Percentiles rank a stretch among this genome's conserved stretches.
These are phyloP conservation scores for Mortierella antarctica DNA, from an alignment of 192 early-diverging fungal genomes.

Conservation along the genomic window DNA sequence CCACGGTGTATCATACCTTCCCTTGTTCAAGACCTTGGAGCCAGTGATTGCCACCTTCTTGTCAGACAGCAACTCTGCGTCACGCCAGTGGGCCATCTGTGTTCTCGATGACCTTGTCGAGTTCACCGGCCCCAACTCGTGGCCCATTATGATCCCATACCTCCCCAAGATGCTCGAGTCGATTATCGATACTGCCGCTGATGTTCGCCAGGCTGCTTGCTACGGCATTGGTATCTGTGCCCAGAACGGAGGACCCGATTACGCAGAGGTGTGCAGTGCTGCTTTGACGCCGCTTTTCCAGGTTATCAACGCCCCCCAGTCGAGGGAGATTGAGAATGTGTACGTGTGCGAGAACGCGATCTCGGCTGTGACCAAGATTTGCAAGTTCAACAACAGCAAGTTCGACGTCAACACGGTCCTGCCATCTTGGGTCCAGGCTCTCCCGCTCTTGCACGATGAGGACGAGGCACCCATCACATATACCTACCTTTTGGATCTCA, in stretches of 20 bases:
- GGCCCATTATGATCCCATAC: slow-evolving; percentile 72
- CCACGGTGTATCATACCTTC: slow-evolving; percentile 78
- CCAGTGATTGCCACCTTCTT: slow-evolving; percentile 77
- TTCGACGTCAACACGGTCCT: slow-evolving; percentile 71
- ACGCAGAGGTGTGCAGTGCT: slow-evolving; percentile 75
- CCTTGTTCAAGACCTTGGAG: slow-evolving; percentile 84
- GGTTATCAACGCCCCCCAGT: slow-evolving; percentile 69
- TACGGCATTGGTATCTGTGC: slow-evolving; percentile 96
- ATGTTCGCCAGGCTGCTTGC: slow-evolving; percentile 93
- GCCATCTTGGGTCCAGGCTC: slow-evolving; percentile 77
- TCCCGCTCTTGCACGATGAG: slow-evolving; percentile 91
- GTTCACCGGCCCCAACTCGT: slow-evolving; percentile 82
- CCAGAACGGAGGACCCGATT: slow-evolving; percentile 87
- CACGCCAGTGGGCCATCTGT: slow-evolving; percentile 94
- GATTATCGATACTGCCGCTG: slow-evolving; percentile 64
- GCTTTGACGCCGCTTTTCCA: slow-evolving; percentile 84
- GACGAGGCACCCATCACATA: slow-evolving; percentile 87
- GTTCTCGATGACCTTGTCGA: slow-evolving; percentile 95
- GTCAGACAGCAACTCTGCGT: slow-evolving; percentile 69
- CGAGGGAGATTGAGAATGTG: slow-evolving; percentile 80
- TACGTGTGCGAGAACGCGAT: slow-evolving; percentile 94
- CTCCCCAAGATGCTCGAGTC: slow-evolving; percentile 70
- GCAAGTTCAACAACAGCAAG: slow-evolving; percentile 71
- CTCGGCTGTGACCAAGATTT: slow-evolving; percentile 92
- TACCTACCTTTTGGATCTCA: slow-evolving; percentile 78